Conservation (phyloP, 305 asterid species). For the Fraxinus albicans region DNA sequence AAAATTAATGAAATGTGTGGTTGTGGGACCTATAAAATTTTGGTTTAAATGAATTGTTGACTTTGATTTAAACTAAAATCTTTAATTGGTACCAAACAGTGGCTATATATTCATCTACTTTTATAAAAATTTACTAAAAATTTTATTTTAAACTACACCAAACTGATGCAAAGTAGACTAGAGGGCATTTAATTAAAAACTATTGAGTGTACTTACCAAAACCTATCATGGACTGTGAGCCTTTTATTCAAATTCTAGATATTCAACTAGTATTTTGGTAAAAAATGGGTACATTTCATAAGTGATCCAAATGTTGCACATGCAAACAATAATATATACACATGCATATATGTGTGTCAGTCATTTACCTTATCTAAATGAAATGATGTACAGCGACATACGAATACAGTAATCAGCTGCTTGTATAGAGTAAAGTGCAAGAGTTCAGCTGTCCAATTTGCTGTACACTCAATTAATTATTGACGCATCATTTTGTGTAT, state of each 20-base stretch:
- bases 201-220: background rate
- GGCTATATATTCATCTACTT: too few relatives aligned
- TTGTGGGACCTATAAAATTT: too few relatives aligned
- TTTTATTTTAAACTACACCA: too few relatives aligned
- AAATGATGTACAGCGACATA: background rate
- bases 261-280: background rate
- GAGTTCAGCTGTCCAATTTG: too few relatives aligned
- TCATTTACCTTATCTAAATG: background rate
- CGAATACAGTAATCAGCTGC: background rate
- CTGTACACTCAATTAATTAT: too few relatives aligned
- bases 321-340: background rate
- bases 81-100: too few relatives aligned
- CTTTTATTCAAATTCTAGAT: background rate
- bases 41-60: too few relatives aligned
- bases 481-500: too few relatives aligned
- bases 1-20: too few relatives aligned
- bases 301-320: background rate
- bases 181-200: background rate
- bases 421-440: background rate
- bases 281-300: background rate
- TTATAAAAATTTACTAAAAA: too few relatives aligned
- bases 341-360: background rate
- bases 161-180: background rate
- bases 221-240: background rate
- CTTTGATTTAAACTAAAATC: too few relatives aligned